These are phyloP conservation scores for Tolypocladium nubicola DNA, from an alignment of 2,329 filamentous ascomycete genomes.

Conservation along the genomic window DNA sequence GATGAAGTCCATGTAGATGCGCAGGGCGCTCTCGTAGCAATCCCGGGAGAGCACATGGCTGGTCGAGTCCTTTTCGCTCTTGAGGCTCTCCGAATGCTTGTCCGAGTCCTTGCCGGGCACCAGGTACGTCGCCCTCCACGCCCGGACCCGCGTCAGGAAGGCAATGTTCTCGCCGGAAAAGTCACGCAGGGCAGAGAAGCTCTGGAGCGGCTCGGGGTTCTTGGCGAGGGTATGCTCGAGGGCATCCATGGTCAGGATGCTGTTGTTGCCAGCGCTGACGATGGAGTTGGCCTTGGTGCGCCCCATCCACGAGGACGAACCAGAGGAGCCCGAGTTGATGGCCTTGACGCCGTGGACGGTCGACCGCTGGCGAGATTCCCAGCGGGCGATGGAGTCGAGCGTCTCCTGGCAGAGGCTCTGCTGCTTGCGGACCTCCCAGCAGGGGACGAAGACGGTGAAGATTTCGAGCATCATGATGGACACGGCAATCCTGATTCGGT, in stretches of 20 bases:
- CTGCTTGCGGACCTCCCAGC: constrained; percentile 42
- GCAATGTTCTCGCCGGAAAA: constrained; percentile 61
- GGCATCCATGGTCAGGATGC: constrained; percentile 46
- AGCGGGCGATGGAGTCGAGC: constrained; percentile 36
- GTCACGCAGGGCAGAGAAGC: constrained; percentile 51
- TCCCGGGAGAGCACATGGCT: constrained; percentile 27
- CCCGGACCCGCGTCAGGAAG: constrained; percentile 47
- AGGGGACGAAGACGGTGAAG: constrained; percentile 53
- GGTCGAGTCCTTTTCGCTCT: constrained; percentile 3
- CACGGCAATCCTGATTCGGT: constrained; percentile 35
- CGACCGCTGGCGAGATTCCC: constrained; percentile 31
- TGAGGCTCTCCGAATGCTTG: constrained; percentile 7
- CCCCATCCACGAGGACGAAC: constrained; percentile 24
- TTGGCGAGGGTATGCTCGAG: constrained; percentile 46
- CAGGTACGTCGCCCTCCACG: constrained; percentile 23
- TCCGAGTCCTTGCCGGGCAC: constrained; percentile 12
- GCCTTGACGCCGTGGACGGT: constrained; percentile 19
- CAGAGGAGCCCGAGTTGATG: constrained; percentile 21
- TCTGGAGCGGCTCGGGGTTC: constrained; percentile 45
- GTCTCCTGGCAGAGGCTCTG: constrained; percentile 35
- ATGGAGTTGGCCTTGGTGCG: constrained; percentile 23
- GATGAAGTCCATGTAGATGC: constrained; percentile 53
- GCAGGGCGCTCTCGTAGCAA: constrained; percentile 45
- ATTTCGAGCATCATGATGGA: constrained; percentile 54
- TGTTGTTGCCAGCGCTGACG: constrained; percentile 24